Evolutionary conservation across 1,284 basidiomycete species (phyloP).

Genomic region (Tilletiaria anomala): DNA sequence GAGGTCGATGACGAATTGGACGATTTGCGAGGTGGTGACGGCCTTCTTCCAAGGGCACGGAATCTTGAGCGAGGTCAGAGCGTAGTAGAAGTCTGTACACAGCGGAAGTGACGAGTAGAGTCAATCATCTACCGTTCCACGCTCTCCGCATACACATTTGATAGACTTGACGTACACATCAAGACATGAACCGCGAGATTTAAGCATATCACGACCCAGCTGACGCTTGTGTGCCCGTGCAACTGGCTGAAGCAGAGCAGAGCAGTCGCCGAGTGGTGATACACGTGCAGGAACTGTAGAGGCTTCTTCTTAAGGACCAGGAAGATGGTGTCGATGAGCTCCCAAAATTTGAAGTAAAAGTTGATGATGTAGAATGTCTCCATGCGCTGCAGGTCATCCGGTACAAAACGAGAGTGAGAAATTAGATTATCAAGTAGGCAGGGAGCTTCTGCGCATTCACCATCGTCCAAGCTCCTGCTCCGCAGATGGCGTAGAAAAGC

Average conservation of each 20-base stretch:
- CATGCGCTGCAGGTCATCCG: conserved; percentile 56
- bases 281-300: conserved; percentile 88
- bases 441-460: no score
- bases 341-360: conserved; percentile 15
- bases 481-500: conserved; percentile 56
- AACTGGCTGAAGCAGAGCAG: conserved; percentile 86
- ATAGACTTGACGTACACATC: conserved; percentile 55
- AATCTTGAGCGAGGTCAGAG: conserved; percentile 26
- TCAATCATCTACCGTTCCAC: conserved; percentile 5
- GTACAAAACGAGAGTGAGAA: no score
- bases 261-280: conserved; percentile 95
- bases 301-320: conserved; percentile 97
- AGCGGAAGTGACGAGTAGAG: no score
- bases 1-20: conserved; percentile 28
- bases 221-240: conserved; percentile 57
- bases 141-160: conserved; percentile 1
- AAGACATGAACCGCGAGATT: conserved; percentile 91
- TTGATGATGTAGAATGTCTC: conserved; percentile 69
- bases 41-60: conserved; percentile 70
- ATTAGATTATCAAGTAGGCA: no score
- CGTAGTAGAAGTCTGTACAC: conserved; percentile 28
- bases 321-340: conserved; percentile 92
- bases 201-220: conserved; percentile 89
- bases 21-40: conserved; percentile 86
- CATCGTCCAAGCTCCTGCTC: no score